Evolutionary conservation across 2,329 filamentous ascomycete genomes (phyloP).

Genomic region (Phaeosphaeria sp.): DNA sequence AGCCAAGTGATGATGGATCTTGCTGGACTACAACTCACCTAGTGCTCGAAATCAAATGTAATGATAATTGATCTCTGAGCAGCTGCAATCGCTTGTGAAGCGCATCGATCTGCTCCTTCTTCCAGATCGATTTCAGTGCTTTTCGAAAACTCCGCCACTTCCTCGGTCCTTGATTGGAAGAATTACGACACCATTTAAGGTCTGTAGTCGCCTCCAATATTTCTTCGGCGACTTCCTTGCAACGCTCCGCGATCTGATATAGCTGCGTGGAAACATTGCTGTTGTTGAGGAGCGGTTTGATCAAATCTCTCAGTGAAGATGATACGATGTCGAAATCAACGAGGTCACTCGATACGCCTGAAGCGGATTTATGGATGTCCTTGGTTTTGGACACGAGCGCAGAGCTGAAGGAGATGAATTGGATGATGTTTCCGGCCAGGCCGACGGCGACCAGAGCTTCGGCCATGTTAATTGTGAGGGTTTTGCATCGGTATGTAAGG

Average conservation of each 20-base stretch:
- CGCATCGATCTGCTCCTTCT: constrained; percentile 3
- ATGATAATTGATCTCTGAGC: constrained; percentile 3
- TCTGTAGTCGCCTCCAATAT: neutral
- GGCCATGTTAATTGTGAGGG: neutral
- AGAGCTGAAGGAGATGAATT: constrained; percentile 12
- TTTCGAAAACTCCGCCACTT: constrained; percentile 9
- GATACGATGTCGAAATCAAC: constrained; percentile 4
- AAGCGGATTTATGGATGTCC: neutral
- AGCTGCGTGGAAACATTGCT: neutral
- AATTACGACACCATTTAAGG: neutral
- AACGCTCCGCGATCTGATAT: neutral
- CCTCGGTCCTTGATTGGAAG: neutral
- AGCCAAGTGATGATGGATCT: neutral
- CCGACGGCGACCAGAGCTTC: constrained; percentile 6
- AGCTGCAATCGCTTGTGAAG: constrained; percentile 2
- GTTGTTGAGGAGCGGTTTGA: neutral
- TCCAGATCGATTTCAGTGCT: constrained; percentile 5
- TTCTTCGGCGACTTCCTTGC: neutral
- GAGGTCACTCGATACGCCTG: neutral
- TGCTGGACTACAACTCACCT: neutral
- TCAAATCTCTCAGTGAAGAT: neutral
- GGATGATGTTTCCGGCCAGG: constrained; percentile 11
- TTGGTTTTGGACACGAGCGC: constrained; percentile 5
- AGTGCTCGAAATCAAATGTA: constrained; percentile 1
- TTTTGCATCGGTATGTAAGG: neutral